These are phyloP conservation scores for Flaveria bidentis DNA, from an alignment of 129 eudicot species.

Conservation along the genomic window DNA sequence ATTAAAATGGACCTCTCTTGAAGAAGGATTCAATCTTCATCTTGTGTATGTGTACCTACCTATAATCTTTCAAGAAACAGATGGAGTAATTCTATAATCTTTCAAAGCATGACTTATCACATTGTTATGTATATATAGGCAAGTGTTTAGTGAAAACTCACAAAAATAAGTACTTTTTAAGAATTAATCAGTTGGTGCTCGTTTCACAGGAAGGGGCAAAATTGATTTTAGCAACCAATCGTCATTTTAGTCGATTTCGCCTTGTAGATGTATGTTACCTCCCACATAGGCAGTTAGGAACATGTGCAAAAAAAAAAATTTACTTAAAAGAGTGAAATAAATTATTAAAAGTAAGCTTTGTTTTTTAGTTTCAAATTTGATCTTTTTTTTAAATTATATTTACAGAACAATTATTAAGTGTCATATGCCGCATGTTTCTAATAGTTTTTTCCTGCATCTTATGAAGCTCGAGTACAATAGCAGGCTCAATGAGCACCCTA, in stretches of 20 bases:
- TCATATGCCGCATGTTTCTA: not conserved
- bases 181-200: not conserved
- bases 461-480: constrained; percentile 86
- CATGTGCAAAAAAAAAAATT: not conserved
- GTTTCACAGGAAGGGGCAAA: not conserved
- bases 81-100: not conserved
- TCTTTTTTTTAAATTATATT: not conserved
- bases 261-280: not conserved
- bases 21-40: constrained; percentile 89
- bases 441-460: constrained; percentile 30
- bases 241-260: not conserved
- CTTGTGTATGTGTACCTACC: constrained; percentile 50
- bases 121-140: not conserved
- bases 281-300: not conserved
- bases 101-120: constrained; percentile 8
- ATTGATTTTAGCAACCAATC: not conserved
- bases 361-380: not conserved
- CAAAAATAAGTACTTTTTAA: not conserved
- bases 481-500: constrained; percentile 81
- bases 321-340: not conserved
- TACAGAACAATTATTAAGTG: not conserved
- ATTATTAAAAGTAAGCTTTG: not conserved
- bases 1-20: constrained; percentile 62
- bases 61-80: constrained; percentile 20
- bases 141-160: not conserved